These are phyloP conservation scores for Streptanthus diversifolius DNA, from an alignment of 345 rosid species.

Conservation along the genomic window DNA sequence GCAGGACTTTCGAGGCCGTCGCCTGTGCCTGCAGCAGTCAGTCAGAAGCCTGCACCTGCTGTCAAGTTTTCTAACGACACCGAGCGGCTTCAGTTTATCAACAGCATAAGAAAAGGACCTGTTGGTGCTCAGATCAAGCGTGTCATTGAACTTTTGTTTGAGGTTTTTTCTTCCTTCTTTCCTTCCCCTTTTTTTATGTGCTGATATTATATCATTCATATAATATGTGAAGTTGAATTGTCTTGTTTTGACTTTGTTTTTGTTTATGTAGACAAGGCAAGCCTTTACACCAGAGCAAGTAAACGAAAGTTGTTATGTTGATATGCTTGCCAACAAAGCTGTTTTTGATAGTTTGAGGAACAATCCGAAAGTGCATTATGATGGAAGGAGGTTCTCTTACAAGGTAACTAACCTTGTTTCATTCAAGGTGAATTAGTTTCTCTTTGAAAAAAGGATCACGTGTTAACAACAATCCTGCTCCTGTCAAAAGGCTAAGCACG, in stretches of 20 bases:
- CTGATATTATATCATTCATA: no score
- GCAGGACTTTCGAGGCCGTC: constrained; percentile 28
- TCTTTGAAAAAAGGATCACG: neutral
- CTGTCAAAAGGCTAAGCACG: constrained; percentile 55
- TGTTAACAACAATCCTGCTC: neutral
- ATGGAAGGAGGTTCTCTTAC: constrained; percentile 77
- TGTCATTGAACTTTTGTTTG: constrained; percentile 60
- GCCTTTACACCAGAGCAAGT: constrained; percentile 73
- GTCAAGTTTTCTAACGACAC: constrained; percentile 75
- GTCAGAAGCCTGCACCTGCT: constrained; percentile 38
- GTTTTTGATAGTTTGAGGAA: constrained; percentile 79
- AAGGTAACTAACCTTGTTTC: constrained; percentile 43
- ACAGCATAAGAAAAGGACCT: constrained; percentile 62
- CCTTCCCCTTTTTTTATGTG: no score
- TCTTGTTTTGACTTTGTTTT: neutral
- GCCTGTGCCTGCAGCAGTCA: constrained; percentile 30
- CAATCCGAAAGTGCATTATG: constrained; percentile 66
- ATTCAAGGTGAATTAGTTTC: neutral
- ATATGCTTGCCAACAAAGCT: constrained; percentile 62
- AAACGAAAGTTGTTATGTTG: constrained; percentile 65
- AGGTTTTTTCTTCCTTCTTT: constrained; percentile 34
- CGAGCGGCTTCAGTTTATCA: constrained; percentile 59
- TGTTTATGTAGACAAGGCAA: constrained; percentile 54
- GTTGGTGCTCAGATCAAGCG: constrained; percentile 92
- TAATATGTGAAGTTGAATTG: no score